These are phyloP conservation scores for Nissolia schottii DNA, from an alignment of 306 rosid species.

Conservation along the genomic window DNA sequence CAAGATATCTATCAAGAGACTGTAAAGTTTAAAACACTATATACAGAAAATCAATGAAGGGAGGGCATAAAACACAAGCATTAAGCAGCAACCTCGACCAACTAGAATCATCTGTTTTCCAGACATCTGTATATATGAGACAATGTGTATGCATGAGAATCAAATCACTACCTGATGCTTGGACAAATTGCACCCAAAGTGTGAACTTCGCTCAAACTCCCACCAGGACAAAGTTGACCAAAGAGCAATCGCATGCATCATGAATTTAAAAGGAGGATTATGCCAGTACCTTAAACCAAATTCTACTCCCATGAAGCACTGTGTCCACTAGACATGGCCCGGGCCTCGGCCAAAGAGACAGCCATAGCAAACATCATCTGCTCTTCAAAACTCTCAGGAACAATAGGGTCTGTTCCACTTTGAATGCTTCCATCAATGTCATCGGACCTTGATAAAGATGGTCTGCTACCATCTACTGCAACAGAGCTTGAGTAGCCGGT, in stretches of 20 bases:
- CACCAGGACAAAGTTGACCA: constrained; percentile 31
- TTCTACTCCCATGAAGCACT: constrained; percentile 75
- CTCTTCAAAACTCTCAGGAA: constrained; percentile 94
- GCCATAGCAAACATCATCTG: constrained; percentile 99
- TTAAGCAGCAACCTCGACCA: constrained; percentile 47
- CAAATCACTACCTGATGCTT: constrained; percentile 46
- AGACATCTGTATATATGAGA: constrained; percentile 43
- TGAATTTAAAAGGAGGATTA: constrained; percentile 26
- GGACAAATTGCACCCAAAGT: constrained; percentile 29
- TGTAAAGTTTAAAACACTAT: constrained; percentile 21
- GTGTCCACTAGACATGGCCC: constrained; percentile 52
- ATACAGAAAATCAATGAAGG: constrained; percentile 37
- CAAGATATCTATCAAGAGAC: constrained; percentile 18
- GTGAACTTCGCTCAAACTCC: constrained; percentile 32
- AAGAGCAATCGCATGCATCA: constrained; percentile 32
- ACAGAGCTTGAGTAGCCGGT: constrained; percentile 57
- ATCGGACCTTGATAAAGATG: constrained; percentile 38
- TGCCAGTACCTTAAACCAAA: constrained; percentile 20
- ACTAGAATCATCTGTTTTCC: constrained; percentile 54
- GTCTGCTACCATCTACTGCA: constrained; percentile 37
- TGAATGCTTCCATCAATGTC: constrained; percentile 52
- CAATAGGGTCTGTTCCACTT: constrained; percentile 43
- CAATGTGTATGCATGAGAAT: constrained; percentile 30
- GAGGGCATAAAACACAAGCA: constrained; percentile 22
- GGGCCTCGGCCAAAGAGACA: constrained; percentile 88